Base-by-base conservation (phyloP, 805 yeast species). In the Schwanniomyces sp. region DNA sequence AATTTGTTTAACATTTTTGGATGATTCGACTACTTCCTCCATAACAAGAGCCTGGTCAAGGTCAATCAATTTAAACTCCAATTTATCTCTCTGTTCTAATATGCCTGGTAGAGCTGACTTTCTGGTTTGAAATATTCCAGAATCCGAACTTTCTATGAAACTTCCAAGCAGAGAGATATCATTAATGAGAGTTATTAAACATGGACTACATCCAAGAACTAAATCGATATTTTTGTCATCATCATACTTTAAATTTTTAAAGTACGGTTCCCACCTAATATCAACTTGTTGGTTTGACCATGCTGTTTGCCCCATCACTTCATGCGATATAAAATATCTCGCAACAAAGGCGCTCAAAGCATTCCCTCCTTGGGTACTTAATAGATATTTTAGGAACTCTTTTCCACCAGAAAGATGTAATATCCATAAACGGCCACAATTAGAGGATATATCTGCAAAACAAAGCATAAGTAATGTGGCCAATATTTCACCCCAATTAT, bases 301-400 rank as follows among this genome's bases (percentile, higher is more conserved):
- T 2, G 72, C 74, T 0, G 78, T 72, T 41, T 70, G 74, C 3
- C 75, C 74, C 75, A 74, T 67, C 1, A 74, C 70, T 47, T 74
- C 78, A 51, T 74, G 77, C 11, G 70, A 58, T 5, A 69, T 61
- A 49, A 74, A 67, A 49, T 72, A 72, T 14, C 74, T 48, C 6
- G 67, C 9, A 62, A 64, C 45, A 72, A 52, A 1, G 74, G 70
- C 34, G 64, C 62, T 34, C 59, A 45, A 18, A 54, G 61, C 30
- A 57, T 54, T 39, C 11, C 16, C 34, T 6, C 12, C 7, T 12
- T 29, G 34, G 14, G 55, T 52, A 10, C 55, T 54, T 27, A 56
- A 51, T 7, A 62, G 53, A 7, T 63, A 62, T 40, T 56, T 61
- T 32, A 71, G 47, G 25, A 69, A 63, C n/a, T 57, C 58, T 47